Evolutionary conservation across 1,284 basidiomycete genomes (phyloP).

Genomic region (Thelephora terrestris): DNA sequence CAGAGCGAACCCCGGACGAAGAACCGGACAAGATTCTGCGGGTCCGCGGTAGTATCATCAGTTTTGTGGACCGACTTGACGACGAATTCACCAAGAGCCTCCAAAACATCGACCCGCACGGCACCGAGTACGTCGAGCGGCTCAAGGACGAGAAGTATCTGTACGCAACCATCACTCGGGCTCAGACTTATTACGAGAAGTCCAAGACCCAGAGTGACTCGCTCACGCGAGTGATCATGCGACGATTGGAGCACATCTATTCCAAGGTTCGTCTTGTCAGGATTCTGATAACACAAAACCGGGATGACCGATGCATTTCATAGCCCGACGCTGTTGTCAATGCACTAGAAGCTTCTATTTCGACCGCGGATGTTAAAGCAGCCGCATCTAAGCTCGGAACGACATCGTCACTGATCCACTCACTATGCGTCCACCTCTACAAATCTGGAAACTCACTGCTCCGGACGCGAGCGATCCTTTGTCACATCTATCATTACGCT

Average conservation of each 20-base stretch:
- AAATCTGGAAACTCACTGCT: constrained; percentile 84
- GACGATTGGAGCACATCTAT: constrained; percentile 96
- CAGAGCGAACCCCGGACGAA: constrained; percentile 74
- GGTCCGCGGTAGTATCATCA: constrained; percentile 88
- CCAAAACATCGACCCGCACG: constrained; percentile 98
- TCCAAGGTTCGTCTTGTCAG: constrained; percentile 62
- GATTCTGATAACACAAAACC: neutral
- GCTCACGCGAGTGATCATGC: constrained; percentile 85
- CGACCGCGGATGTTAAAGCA: constrained; percentile 48
- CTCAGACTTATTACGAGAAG: constrained; percentile 87
- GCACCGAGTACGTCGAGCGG: constrained; percentile 95
- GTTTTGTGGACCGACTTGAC: constrained; percentile 92
- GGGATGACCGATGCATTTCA: constrained; percentile 5
- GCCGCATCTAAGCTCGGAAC: constrained; percentile 44
- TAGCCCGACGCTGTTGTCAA: constrained; percentile 91
- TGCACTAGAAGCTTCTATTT: constrained; percentile 69
- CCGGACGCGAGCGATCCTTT: constrained; percentile 93
- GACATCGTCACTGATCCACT: constrained; percentile 74
- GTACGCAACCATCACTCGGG: constrained; percentile 88
- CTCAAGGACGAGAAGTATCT: constrained; percentile 92
- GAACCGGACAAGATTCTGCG: constrained; percentile 62
- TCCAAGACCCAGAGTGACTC: constrained; percentile 61
- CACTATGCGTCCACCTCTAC: constrained; percentile 90
- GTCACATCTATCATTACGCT: constrained; percentile 96
- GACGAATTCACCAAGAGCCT: constrained; percentile 98